These are phyloP conservation scores for Amaranthus tricolor DNA, from an alignment of 179 eudicot species.

Conservation along the genomic window DNA sequence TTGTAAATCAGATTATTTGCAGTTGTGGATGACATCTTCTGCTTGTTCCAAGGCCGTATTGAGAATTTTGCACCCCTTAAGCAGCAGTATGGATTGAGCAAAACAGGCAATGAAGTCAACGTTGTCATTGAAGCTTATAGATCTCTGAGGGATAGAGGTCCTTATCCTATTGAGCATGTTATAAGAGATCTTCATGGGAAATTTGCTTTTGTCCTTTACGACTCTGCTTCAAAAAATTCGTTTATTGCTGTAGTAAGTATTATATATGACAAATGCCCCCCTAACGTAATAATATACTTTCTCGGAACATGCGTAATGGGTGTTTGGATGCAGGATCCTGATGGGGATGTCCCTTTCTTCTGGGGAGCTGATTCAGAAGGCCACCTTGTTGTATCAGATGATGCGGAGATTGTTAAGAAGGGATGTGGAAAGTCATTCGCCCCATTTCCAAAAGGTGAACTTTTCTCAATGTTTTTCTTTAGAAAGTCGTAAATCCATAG, in stretches of 20 bases:
- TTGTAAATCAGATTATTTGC: conserved; percentile 57
- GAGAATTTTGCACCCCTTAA: conserved; percentile 81
- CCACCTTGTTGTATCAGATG: conserved; percentile 68
- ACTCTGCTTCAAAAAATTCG: conserved; percentile 57
- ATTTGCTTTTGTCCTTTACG: conserved; percentile 80
- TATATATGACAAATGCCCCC: neutral
- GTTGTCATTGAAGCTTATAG: conserved; percentile 88
- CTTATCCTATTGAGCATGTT: conserved; percentile 89
- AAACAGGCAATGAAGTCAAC: conserved; percentile 82
- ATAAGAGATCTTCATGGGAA: conserved; percentile 84
- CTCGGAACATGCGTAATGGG: neutral
- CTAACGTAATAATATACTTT: neutral
- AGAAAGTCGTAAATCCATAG: neutral
- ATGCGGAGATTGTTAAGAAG: conserved; percentile 67
- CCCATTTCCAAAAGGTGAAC: conserved; percentile 87
- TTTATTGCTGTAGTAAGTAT: conserved; percentile 58
- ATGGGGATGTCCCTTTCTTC: conserved; percentile 89
- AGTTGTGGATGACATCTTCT: conserved; percentile 84
- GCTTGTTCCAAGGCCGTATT: conserved; percentile 90
- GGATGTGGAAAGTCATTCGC: conserved; percentile 93
- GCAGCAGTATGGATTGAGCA: conserved; percentile 87
- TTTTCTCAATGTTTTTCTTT: neutral
- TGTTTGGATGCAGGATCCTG: conserved; percentile 60
- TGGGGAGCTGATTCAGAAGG: conserved; percentile 96
- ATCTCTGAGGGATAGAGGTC: conserved; percentile 90